Percentiles rank a stretch among this genome's conserved stretches.
These are phyloP conservation scores for Candida sanyiensis DNA, from an alignment of 805 yeast species.

Conservation along the genomic window DNA sequence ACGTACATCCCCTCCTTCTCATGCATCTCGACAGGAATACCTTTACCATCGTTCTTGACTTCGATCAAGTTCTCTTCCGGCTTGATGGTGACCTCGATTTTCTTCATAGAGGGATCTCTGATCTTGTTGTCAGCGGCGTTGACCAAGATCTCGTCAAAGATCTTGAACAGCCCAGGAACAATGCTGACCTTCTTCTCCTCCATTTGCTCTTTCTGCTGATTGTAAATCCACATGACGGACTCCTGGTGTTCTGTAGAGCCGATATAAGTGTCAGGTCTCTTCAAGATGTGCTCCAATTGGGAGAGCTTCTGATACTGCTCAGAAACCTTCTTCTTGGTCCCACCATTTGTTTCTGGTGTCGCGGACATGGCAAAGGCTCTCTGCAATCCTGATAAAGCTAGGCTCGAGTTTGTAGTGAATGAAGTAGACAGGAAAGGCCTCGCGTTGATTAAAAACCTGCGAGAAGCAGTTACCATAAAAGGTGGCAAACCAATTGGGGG, in stretches of 20 bases:
- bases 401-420: neutral
- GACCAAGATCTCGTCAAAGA: slow-evolving; percentile 93
- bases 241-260: slow-evolving; percentile 87
- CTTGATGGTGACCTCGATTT: slow-evolving; percentile 76
- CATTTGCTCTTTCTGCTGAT: slow-evolving; percentile 59
- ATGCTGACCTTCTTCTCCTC: slow-evolving; percentile 57
- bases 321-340: slow-evolving; percentile 37
- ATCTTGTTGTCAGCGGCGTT: slow-evolving; percentile 99
- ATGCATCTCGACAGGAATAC: slow-evolving; percentile 93
- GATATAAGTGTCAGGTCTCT: slow-evolving; percentile 96
- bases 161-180: slow-evolving; percentile 94
- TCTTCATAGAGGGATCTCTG: slow-evolving; percentile 86
- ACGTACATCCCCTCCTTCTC: slow-evolving; percentile 86
- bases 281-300: slow-evolving; percentile 91
- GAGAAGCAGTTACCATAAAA: slow-evolving; percentile 3
- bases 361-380: slow-evolving; percentile 7
- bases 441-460: slow-evolving; percentile 2
- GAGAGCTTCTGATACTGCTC: slow-evolving; percentile 90
- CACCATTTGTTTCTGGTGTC: slow-evolving; percentile 10
- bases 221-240: slow-evolving; percentile 80
- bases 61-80: slow-evolving; percentile 67
- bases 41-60: slow-evolving; percentile 88
- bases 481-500: neutral
- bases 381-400: neutral
- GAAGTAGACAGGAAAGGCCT: neutral